Evolutionary conservation across 768 basidiomycete species (phyloP).

Genomic region (Mycena maculata): DNA sequence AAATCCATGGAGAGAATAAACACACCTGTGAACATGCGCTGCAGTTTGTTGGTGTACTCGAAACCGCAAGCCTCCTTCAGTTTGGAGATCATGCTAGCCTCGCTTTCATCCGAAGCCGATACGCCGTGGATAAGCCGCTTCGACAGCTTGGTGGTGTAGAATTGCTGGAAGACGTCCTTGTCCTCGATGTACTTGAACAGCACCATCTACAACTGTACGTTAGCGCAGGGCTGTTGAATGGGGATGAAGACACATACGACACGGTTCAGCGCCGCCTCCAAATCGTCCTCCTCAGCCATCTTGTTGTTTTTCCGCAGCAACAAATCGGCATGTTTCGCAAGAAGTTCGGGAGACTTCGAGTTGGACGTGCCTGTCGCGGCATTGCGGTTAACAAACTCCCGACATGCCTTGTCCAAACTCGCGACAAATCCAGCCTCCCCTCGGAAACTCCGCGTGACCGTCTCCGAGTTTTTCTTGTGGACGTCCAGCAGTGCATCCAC

Average conservation of each 20-base stretch:
- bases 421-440: conserved; percentile 95
- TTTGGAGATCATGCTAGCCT: conserved; percentile 98
- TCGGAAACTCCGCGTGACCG: conserved; percentile 88
- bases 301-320: conserved; percentile 95
- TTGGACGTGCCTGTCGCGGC: conserved; percentile 87
- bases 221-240: conserved; percentile 39
- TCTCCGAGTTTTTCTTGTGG: conserved; percentile 91
- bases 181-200: conserved; percentile 99
- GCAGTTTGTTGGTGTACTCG: conserved; percentile 96
- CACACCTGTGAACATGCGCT: conserved; percentile 95
- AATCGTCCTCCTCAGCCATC: conserved; percentile 89
- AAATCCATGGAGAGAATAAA: conserved; percentile 8
- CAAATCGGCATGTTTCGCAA: conserved; percentile 93
- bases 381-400: conserved; percentile 95
- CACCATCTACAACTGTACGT: conserved; percentile 77
- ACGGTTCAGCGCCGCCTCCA: conserved; percentile 90
- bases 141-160: conserved; percentile 94
- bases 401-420: conserved; percentile 92
- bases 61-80: conserved; percentile 96
- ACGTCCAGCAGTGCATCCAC: conserved; percentile 93
- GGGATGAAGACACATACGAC: conserved; percentile 64
- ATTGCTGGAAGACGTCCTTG: conserved; percentile 98
- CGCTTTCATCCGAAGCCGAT: conserved; percentile 95
- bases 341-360: conserved; percentile 89
- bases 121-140: conserved; percentile 92